These are phyloP conservation scores for Globisporangium heterothallicum DNA, from an alignment of 352 stramenopile genomes.

Conservation along the genomic window DNA sequence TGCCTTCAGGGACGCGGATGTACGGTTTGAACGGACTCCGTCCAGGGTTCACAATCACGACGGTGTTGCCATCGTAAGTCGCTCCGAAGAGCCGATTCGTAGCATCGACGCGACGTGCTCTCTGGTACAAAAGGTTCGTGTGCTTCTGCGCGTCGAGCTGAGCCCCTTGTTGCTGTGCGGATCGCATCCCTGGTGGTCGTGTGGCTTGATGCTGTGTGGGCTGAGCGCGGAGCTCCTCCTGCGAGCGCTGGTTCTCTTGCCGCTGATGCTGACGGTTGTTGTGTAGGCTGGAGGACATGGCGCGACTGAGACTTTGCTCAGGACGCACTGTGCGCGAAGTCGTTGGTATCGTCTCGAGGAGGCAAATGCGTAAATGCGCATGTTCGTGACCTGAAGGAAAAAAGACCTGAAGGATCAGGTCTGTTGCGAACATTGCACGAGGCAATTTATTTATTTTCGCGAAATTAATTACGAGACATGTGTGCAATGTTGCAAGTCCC, in stretches of 20 bases:
- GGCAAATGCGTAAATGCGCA: not conserved
- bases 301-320: not conserved
- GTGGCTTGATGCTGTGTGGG: not conserved
- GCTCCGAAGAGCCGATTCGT: conserved; percentile 72
- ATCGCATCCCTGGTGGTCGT: not conserved
- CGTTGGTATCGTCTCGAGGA: not conserved
- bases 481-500: no score
- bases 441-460: not conserved
- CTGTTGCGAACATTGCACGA: not conserved
- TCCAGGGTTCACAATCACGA: conserved; percentile 73
- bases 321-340: not conserved
- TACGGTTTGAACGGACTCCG: conserved; percentile 62
- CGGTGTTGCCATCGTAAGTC: conserved; percentile 77
- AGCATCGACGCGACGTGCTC: conserved; percentile 52
- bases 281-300: not conserved
- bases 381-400: no score
- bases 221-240: not conserved
- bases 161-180: conserved; percentile 4
- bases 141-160: conserved; percentile 34
- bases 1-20: conserved; percentile 85
- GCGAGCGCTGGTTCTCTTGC: not conserved
- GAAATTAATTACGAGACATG: not conserved
- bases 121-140: conserved; percentile 44
- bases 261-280: not conserved
- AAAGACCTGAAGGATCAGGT: not conserved